Evolutionary conservation across 768 basidiomycete genomes (phyloP).

Genomic region (Tephrocybe sp.): DNA sequence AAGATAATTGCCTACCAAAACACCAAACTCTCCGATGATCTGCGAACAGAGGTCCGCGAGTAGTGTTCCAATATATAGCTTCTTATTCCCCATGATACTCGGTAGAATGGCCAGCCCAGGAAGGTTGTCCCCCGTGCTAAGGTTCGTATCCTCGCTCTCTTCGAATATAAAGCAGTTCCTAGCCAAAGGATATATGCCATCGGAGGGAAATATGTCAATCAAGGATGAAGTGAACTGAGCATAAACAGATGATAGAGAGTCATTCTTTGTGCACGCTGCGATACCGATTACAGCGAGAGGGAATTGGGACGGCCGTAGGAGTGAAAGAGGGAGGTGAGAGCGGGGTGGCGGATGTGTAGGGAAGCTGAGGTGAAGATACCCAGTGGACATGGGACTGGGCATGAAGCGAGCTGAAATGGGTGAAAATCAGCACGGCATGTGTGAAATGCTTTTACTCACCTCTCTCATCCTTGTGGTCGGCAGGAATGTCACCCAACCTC

Average conservation of each 20-base stretch:
- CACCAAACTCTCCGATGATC: slow-evolving; percentile 82
- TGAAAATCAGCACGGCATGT: background rate
- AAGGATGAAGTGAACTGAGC: slow-evolving; percentile 68
- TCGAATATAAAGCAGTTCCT: slow-evolving; percentile 87
- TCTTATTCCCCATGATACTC: slow-evolving; percentile 84
- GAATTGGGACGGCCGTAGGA: slow-evolving; percentile 79
- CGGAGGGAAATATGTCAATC: slow-evolving; percentile 63
- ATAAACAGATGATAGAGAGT: slow-evolving; percentile 51
- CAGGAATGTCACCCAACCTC: slow-evolving; percentile 80
- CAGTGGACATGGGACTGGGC: slow-evolving; percentile 73
- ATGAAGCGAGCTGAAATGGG: slow-evolving; percentile 73
- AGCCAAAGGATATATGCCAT: slow-evolving; percentile 74
- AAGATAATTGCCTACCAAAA: slow-evolving; percentile 57
- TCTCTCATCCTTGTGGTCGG: slow-evolving; percentile 74
- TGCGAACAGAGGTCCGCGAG: slow-evolving; percentile 88
- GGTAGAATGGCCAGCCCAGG: slow-evolving; percentile 79
- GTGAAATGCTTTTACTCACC: slow-evolving; percentile 40
- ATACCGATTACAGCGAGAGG: slow-evolving; percentile 89
- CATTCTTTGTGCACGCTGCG: slow-evolving; percentile 61
- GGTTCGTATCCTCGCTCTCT: slow-evolving; percentile 58
- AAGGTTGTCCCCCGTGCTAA: slow-evolving; percentile 55
- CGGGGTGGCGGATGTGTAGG: slow-evolving; percentile 72
- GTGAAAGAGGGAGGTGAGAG: slow-evolving; percentile 64
- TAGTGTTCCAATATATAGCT: slow-evolving; percentile 83
- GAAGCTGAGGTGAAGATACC: slow-evolving; percentile 80